These are phyloP conservation scores for Cicer arietinum DNA, from an alignment of 306 rosid species.

Conservation along the genomic window DNA sequence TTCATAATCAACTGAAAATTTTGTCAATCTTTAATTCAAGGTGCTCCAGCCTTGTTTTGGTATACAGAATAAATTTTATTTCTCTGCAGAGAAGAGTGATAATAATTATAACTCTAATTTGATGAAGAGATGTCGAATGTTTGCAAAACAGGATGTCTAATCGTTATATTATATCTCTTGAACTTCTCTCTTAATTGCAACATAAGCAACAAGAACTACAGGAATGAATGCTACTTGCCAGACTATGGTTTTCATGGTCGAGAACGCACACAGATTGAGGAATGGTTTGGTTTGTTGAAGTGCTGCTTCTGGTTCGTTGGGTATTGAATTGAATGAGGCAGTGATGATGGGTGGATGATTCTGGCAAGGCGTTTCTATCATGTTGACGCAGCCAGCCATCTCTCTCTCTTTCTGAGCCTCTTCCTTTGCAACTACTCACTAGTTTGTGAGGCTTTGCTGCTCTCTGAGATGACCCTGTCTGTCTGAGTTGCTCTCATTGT, in stretches of 20 bases:
- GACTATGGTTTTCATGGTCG: not conserved
- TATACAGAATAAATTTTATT: too few species aligned
- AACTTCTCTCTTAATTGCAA: not conserved
- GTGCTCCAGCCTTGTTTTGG: too few species aligned
- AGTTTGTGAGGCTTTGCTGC: slow-evolving; percentile 3
- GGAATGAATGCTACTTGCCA: too few species aligned
- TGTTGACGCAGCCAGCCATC: slow-evolving; percentile 4
- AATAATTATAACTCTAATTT: too few species aligned
- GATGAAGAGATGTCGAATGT: not conserved
- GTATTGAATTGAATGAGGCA: not conserved
- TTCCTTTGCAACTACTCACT: not conserved
- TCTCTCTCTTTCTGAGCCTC: slow-evolving; percentile 17
- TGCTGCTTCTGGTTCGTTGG: not conserved
- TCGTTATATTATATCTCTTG: not conserved
- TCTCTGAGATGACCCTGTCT: not conserved
- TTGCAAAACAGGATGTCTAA: not conserved
- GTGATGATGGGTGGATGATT: slow-evolving; percentile 2
- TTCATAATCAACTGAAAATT: too few species aligned
- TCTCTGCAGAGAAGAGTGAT: too few species aligned
- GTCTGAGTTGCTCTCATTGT: slow-evolving; percentile 19
- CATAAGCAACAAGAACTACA: not conserved
- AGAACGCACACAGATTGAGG: not conserved
- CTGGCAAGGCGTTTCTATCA: slow-evolving; percentile 9
- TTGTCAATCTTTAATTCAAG: too few species aligned
- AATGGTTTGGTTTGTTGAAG: not conserved